These are phyloP conservation scores for Boletus reticuloceps DNA, from an alignment of 768 basidiomycete genomes.

Conservation along the genomic window DNA sequence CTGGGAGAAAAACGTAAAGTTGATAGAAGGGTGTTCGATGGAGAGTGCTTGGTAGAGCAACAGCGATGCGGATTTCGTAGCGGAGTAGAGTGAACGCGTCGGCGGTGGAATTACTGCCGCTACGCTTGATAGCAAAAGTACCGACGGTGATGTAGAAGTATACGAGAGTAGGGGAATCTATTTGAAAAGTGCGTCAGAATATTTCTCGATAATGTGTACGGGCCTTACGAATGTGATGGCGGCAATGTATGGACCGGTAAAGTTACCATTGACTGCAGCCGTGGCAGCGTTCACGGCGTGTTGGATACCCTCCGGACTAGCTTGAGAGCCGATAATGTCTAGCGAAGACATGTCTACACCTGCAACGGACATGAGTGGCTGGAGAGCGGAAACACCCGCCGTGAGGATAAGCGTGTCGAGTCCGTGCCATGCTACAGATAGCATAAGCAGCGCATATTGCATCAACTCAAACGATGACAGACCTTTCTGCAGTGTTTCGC, in stretches of 20 bases:
- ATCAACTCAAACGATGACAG: not conserved
- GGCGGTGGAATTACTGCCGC: conserved; percentile 84
- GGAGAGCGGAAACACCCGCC: conserved; percentile 82
- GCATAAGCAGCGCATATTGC: not conserved
- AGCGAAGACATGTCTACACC: conserved; percentile 42
- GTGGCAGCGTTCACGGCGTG: conserved; percentile 53
- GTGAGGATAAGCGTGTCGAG: conserved; percentile 80
- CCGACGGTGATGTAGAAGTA: conserved; percentile 64
- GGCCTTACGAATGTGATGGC: conserved; percentile 68
- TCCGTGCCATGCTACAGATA: conserved; percentile 66
- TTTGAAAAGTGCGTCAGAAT: not conserved
- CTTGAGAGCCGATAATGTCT: conserved; percentile 35
- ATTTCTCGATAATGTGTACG: not conserved
- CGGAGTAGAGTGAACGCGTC: conserved; percentile 78
- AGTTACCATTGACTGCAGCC: conserved; percentile 63
- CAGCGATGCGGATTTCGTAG: conserved; percentile 80
- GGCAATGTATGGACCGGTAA: conserved; percentile 63
- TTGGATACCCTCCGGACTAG: conserved; percentile 55
- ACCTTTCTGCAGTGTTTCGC: conserved; percentile 56
- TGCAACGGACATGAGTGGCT: conserved; percentile 70
- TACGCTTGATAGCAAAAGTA: conserved; percentile 76
- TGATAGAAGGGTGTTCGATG: conserved; percentile 72
- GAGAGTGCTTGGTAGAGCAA: conserved; percentile 75
- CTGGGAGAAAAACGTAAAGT: conserved; percentile 63
- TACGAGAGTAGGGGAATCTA: conserved; percentile 75